Conservation (phyloP, 345 rosid genomes). For the Populus pruinosa region DNA sequence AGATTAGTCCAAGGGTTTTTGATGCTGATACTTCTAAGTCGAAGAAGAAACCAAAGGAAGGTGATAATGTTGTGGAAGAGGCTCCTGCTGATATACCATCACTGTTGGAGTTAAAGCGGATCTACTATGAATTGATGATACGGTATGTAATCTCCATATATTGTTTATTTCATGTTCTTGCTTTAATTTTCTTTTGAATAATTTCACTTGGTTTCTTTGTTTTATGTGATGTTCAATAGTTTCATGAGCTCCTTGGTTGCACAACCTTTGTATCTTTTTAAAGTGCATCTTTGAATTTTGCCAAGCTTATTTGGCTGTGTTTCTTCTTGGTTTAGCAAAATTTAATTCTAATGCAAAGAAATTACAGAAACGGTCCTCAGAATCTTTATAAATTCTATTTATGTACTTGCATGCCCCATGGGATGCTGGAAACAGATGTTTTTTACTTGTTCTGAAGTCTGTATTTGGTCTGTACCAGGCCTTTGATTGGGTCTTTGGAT, state of each 20-base stretch:
- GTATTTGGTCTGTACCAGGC: neutral
- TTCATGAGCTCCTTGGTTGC: neutral
- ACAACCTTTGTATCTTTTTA: neutral
- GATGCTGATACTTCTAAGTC: conserved; percentile 69
- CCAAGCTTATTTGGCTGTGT: neutral
- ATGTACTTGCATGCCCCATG: no score
- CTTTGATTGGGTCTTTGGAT: neutral
- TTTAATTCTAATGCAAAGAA: neutral
- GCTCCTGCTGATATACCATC: conserved; percentile 98
- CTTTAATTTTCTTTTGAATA: neutral
- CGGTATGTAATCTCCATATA: conserved; percentile 37
- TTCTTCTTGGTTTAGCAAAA: neutral
- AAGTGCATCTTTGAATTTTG: neutral
- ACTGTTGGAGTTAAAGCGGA: conserved; percentile 67
- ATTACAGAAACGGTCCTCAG: neutral
- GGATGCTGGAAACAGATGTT: neutral
- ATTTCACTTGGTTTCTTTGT: neutral
- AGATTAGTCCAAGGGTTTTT: conserved; percentile 87
- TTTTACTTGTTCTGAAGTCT: neutral
- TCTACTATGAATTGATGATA: conserved; percentile 87
- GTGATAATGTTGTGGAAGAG: conserved; percentile 78
- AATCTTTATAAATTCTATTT: no score
- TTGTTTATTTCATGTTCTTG: neutral
- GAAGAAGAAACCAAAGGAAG: conserved; percentile 93
- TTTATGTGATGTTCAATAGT: neutral